A percentile compares a stretch with the other conserved stretches of the same genome.
Evolutionary conservation across 345 rosid genomes (phyloP).

Genomic region (Turritis glabra): DNA sequence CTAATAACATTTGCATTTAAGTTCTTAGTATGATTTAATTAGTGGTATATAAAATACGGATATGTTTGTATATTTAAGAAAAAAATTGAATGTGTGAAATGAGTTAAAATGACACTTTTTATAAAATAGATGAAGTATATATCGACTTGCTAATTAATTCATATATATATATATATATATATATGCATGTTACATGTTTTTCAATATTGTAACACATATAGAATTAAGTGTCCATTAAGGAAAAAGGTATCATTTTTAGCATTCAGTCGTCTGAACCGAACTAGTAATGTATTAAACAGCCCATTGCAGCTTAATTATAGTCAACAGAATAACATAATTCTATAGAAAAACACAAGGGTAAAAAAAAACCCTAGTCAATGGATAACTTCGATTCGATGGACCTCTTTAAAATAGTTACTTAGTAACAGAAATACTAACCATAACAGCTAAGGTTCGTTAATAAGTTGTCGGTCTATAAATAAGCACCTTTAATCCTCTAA

Average conservation of each 20-base stretch:
- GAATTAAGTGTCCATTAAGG: background rate
- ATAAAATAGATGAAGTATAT: background rate
- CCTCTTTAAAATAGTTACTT: constrained; percentile 12
- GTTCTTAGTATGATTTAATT: background rate
- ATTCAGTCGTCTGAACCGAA: background rate
- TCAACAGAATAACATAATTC: background rate
- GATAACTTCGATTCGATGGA: constrained; percentile 9
- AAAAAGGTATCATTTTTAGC: background rate
- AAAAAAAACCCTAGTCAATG: background rate
- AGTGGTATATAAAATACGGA: background rate
- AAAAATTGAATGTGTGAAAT: background rate
- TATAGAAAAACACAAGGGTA: background rate
- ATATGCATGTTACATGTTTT: background rate
- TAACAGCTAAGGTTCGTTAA: constrained; percentile 3
- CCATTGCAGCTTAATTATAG: background rate
- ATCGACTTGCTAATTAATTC: background rate
- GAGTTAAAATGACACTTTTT: background rate
- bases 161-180: background rate
- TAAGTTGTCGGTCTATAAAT: background rate
- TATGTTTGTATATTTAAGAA: background rate
- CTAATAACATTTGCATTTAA: background rate
- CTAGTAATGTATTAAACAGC: background rate
- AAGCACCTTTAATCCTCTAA: background rate
- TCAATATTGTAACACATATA: background rate
- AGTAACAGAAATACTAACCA: constrained; percentile 9